phyloP scores from a whole-genome alignment of 345 rosid genomes.

The Carallia brachiata region DNA sequence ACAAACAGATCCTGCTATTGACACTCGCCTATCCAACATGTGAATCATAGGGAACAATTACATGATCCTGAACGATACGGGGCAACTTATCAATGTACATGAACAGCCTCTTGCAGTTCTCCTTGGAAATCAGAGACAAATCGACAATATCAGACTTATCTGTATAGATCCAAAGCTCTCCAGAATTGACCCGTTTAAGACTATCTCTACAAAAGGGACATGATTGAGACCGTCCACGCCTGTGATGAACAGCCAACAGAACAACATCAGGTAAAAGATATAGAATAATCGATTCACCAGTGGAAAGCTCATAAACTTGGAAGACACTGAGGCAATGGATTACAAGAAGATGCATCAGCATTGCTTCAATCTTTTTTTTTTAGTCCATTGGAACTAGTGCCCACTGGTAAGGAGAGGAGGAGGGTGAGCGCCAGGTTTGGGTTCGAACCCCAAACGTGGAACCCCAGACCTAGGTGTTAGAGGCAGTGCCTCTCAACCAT shows the following conservation, averaged over 20 bases:
- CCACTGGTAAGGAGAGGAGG: too few species aligned
- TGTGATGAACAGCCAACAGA: slow-evolving; percentile 4
- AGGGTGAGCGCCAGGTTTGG: too few species aligned
- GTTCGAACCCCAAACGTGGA: too few species aligned
- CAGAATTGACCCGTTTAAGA: slow-evolving; percentile 62
- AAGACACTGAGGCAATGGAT: too few species aligned
- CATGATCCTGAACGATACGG: slow-evolving; percentile 43
- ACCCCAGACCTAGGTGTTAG: too few species aligned
- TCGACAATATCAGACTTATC: slow-evolving; percentile 51
- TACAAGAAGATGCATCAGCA: too few species aligned
- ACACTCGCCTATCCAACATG: slow-evolving; percentile 33
- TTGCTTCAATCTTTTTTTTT: too few species aligned
- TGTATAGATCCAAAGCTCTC: slow-evolving; percentile 63
- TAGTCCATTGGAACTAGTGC: too few species aligned
- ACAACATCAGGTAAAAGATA: background rate
- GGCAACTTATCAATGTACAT: slow-evolving; percentile 63
- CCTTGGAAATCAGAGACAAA: slow-evolving; percentile 46
- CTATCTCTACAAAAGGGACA: slow-evolving; percentile 72
- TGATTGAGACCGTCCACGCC: slow-evolving; percentile 57
- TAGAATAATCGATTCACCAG: background rate
- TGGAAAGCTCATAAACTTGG: background rate
- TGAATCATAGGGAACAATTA: slow-evolving; percentile 29
- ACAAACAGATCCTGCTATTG: slow-evolving; percentile 3
- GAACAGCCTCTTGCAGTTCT: slow-evolving; percentile 57
- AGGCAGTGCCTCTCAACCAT: too few species aligned